A percentile compares a stretch with the other conserved stretches of the same genome.
Evolutionary conservation across 2,329 filamentous ascomycete genomes (phyloP).

Genomic region (Fusarium nanum): DNA sequence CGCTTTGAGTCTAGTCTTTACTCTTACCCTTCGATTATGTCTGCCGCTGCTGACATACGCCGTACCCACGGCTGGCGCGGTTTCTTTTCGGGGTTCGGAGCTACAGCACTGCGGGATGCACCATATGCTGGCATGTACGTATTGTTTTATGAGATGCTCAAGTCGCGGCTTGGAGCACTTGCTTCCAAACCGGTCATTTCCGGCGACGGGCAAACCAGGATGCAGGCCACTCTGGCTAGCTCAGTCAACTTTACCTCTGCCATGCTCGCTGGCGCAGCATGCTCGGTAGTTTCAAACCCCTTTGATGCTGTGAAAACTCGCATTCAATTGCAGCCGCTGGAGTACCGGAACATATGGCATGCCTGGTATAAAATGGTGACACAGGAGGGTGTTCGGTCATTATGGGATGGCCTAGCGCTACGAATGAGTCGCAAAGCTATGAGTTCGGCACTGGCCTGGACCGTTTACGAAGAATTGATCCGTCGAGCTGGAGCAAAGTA

Average conservation of each 20-base stretch:
- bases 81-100: constrained; percentile 94
- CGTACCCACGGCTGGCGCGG: constrained; percentile 79
- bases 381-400: constrained; percentile 81
- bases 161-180: constrained; percentile 65
- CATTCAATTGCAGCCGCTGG: constrained; percentile 86
- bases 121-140: constrained; percentile 97
- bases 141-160: constrained; percentile 89
- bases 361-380: constrained; percentile 81
- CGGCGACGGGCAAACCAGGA: constrained; percentile 37
- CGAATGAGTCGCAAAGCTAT: constrained; percentile 92
- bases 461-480: constrained; percentile 93
- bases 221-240: constrained; percentile 56
- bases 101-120: constrained; percentile 92
- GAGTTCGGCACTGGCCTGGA: constrained; percentile 97
- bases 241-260: constrained; percentile 89
- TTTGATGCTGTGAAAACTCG: constrained; percentile 97
- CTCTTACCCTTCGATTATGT: constrained; percentile 79
- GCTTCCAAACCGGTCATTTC: constrained; percentile 27
- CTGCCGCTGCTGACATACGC: constrained; percentile 80
- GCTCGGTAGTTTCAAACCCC: constrained; percentile 91
- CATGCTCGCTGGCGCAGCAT: constrained; percentile 81
- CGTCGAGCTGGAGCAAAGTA: constrained; percentile 60
- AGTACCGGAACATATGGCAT: constrained; percentile 85
- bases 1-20: constrained; percentile 93
- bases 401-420: constrained; percentile 88